Evolutionary conservation across 306 rosid species (phyloP), one percentile per base, ranked within the genome.

Genomic region (Canavalia ensiformis): DNA sequence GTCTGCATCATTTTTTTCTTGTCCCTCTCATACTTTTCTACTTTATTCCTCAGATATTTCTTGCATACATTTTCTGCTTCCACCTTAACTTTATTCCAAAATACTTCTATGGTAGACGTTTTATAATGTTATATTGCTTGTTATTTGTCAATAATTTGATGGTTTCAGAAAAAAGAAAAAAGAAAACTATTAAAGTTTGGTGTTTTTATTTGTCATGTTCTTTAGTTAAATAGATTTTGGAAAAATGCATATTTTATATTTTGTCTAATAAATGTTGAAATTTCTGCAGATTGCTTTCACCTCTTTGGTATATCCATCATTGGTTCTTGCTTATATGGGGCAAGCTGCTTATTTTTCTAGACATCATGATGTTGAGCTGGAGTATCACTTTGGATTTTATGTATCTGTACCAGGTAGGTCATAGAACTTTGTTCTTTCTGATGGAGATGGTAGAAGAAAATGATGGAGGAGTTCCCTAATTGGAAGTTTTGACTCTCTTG

Each of bases 261-360:
- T 59, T 44, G 0, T 67, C 72, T 42, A 13, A 67, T 41, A 44
- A 44, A 42, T 44, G 4, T 67, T 67, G 6, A 25, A 60, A 59
- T 77, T 76, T 68, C 81, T 90, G 86, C 93, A 95, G 99, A 90
- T 95, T 88, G 99, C 99, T 78, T 95, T 95, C 93, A 88, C 97
- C 72, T 84, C 89, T 46, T 81, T 95, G 84, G 99, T 95, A 83
- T 95, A 95, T 89, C 99, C 99, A 57, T 87, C 97, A 49, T 77
- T 93, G 68, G 57, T 95, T 73, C 92, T 95, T 47, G 99, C 99
- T 8, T 95, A 95, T 81, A 95, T 95, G 99, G 99, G 99, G 50
- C 99, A 95, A 84, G 99, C 99, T 46, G 99, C 99, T 30, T 95
- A 90, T 87, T 87, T 95, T 31, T 93, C 99, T 49, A 73, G 72